Evolutionary conservation across 352 stramenopile genomes (phyloP), one percentile per base, ranked within the genome.

Genomic region (Globisporangium polare): DNA sequence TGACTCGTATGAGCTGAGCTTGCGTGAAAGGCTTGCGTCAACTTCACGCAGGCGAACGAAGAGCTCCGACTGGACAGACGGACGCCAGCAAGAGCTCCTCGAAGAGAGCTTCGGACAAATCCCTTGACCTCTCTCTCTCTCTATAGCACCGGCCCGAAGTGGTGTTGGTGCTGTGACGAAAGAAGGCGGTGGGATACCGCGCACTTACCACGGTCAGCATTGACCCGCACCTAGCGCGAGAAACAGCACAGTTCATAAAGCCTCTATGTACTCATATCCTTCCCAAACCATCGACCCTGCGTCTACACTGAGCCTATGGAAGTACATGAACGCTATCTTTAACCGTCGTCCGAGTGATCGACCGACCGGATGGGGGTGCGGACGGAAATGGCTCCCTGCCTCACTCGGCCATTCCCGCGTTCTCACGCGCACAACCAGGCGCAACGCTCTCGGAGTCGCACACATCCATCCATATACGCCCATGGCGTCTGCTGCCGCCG

Each of bases 321-420:
- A 56, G 20, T 15, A 17, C 8, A 57, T 57, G 12, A 8, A 17
- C 5, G 52, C 33, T 58, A 58, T 58, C 52, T 58, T 58, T 33
- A 58, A 35, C 31, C n/a, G 33, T 58, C 52, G 52, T 42, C 12
- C 12, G 29, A 6, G 24, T 54, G 26, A 17, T 54, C 9, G 15
- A 33, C 29, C 29, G 7, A 33, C 29, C 29, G 29, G 29, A 33
- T 3, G 29, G 29, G 2, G 4, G 49, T 41, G 49, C 24, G 49
- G 49, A 54, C 31, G 47, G 26, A 39, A 54, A 54, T 54, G 49
- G 49, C 47, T 53, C 24, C 13, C n/a, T 29, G 33, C 9, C 33
- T 39, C 9, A 15, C 33, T 15, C 33, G 12, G 33, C 33, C 41
- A 22, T 3, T 24, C 0, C 17, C 18, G 41, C 20, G 26, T 15